phyloP scores from a whole-genome alignment of 2,329 filamentous ascomycete species.

The Microcyclospora tardicrescens region DNA sequence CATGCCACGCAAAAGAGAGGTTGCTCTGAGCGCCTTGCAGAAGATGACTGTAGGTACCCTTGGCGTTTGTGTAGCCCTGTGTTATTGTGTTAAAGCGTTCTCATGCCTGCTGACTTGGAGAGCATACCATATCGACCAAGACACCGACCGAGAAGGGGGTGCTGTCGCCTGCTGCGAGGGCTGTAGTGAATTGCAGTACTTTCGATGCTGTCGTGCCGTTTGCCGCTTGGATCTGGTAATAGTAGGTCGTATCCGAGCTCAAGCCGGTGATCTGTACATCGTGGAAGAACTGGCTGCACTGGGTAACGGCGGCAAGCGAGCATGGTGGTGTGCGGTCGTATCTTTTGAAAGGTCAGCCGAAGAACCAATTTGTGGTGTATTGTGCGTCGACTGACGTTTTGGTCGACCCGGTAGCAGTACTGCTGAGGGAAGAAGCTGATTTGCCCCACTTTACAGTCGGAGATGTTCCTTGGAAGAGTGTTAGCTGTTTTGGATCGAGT shows the following conservation, averaged over 20 bases:
- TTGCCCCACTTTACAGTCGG: conserved; percentile 36
- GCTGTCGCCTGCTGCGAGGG: conserved; percentile 30
- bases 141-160: conserved; percentile 34
- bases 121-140: conserved; percentile 35
- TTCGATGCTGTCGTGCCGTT: conserved; percentile 39
- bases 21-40: conserved; percentile 30
- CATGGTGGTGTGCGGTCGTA: conserved; percentile 41
- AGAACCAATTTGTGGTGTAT: no score
- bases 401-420: conserved; percentile 27
- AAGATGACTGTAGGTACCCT: conserved; percentile 35
- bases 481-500: no score
- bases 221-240: conserved; percentile 37
- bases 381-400: conserved; percentile 23
- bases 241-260: conserved; percentile 35
- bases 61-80: conserved; percentile 39
- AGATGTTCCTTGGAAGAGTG: conserved; percentile 1
- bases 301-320: conserved; percentile 33
- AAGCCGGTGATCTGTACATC: conserved; percentile 34
- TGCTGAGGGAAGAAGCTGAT: conserved; percentile 17
- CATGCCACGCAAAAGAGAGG: conserved; percentile 40
- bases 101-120: no score
- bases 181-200: conserved; percentile 35
- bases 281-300: conserved; percentile 41
- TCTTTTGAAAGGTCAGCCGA: no score
- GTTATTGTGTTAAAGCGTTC: no score